Evolutionary conservation across 1,284 basidiomycete genomes (phyloP).

Genomic region (Cryptococcus hybrid): DNA sequence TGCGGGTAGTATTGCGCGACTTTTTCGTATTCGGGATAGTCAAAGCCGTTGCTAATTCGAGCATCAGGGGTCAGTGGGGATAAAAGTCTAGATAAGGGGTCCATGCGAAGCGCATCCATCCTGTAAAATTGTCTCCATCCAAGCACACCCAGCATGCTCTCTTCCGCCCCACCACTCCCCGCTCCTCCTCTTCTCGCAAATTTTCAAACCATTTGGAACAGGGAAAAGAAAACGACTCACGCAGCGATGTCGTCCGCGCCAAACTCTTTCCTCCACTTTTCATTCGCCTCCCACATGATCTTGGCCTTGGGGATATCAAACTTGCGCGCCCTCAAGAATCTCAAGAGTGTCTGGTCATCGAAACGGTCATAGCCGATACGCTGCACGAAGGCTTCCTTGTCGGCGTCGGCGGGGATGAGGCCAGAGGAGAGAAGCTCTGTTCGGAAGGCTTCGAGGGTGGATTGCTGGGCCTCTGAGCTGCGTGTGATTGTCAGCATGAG

Average conservation of each 20-base stretch:
- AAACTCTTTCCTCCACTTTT: constrained; percentile 89
- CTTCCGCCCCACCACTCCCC: too few species aligned
- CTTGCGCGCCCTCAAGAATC: constrained; percentile 90
- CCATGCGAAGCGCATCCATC: too few species aligned
- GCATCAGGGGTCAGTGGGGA: not conserved
- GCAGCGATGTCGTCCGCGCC: constrained; percentile 81
- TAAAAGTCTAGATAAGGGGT: not conserved
- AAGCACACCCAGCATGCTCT: too few species aligned
- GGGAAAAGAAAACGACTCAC: constrained; percentile 55
- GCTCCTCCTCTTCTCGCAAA: not conserved
- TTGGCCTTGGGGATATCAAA: constrained; percentile 83
- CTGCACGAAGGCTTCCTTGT: constrained; percentile 22
- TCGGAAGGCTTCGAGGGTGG: constrained; percentile 70
- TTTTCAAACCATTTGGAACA: not conserved
- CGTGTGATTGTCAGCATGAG: constrained; percentile 10
- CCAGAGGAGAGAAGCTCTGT: constrained; percentile 56
- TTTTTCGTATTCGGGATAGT: constrained; percentile 71
- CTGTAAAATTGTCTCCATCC: too few species aligned
- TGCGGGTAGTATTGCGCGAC: constrained; percentile 95
- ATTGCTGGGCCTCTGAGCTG: constrained; percentile 60
- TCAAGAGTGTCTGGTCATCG: constrained; percentile 75
- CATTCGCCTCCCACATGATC: constrained; percentile 75
- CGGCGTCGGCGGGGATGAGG: constrained; percentile 26
- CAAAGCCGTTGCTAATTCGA: constrained; percentile 65
- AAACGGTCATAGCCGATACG: constrained; percentile 60